phyloP scores from a whole-genome alignment of 2,329 filamentous ascomycete species.

The Alternaria alternata region DNA sequence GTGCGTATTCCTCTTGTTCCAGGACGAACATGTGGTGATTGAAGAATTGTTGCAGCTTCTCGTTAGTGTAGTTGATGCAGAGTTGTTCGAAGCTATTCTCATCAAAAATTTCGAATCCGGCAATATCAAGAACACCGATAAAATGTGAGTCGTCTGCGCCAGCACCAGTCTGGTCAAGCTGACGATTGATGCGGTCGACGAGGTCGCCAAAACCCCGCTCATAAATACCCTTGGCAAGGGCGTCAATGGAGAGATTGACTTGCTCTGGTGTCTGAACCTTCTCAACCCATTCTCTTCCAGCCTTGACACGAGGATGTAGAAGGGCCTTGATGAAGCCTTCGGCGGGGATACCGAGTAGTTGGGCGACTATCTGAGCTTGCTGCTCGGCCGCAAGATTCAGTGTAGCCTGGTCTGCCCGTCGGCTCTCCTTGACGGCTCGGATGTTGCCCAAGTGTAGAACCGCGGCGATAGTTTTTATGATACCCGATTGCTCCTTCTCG shows the following conservation, averaged over 20 bases:
- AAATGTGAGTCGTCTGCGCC: conserved; percentile 90
- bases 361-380: conserved; percentile 80
- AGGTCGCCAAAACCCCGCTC: conserved; percentile 94
- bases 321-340: conserved; percentile 89
- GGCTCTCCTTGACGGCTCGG: conserved; percentile 85
- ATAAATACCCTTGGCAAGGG: conserved; percentile 95
- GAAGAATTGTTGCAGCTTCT: conserved; percentile 99
- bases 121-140: conserved; percentile 98
- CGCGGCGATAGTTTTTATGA: conserved; percentile 86
- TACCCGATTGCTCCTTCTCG: conserved; percentile 80
- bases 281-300: conserved; percentile 96
- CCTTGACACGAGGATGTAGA: conserved; percentile 92
- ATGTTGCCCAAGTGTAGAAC: conserved; percentile 95
- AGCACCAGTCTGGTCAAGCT: conserved; percentile 85
- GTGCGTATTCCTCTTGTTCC: conserved; percentile 96
- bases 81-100: conserved; percentile 99
- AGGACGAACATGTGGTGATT: conserved; percentile 99
- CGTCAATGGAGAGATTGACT: conserved; percentile 87
- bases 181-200: conserved; percentile 88
- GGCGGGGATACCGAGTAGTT: conserved; percentile 80
- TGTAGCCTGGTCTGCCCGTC: conserved; percentile 88
- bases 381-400: conserved; percentile 77
- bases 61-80: conserved; percentile 99
- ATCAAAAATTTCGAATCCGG: conserved; percentile 98
- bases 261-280: conserved; percentile 98